Evolutionary conservation across 805 yeast genomes (phyloP), one percentile per base, ranked within the genome.

Genomic region (fission yeast (Schizosaccharomyces pombe)): DNA sequence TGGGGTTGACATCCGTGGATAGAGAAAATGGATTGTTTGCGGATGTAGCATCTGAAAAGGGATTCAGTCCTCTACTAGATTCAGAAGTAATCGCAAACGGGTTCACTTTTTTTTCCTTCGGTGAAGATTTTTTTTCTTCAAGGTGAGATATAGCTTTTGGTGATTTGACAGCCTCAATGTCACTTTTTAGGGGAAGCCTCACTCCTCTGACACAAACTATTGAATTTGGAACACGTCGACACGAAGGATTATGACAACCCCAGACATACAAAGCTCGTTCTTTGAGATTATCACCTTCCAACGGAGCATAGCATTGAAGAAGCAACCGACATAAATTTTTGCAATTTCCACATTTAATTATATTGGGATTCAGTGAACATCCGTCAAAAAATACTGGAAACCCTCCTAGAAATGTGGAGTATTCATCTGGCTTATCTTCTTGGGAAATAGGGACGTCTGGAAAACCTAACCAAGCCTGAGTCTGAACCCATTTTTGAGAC

Each of bases 251-350:
- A 16, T 69, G 62, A 66, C 98, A 91, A 1, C 79, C 77, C 63
- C 89, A 83, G 0, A 91, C 72, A 62, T 89, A 91, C 16, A 91
- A 66, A 2, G 78, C 78, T 57, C 98, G 75, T 61, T 85, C 95
- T 43, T 43, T 43, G 62, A 87, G 85, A 47, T 77, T 70, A 9
- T 79, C 72, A 34, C 74, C 74, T 33, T 79, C 84, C 47, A 87
- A 65, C 0, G 94, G 93, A 0, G 94, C 81, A 65, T 74, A 81
- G 1, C 89, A 81, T 64, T 91, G 97, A 1, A 80, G 66, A 31
- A 87, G 68, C 51, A 89, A 67, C 12, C 82, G 76, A 80, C 85
- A 73, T 14, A 70, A 67, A 8, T 70, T 64, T 1, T 66, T 67
- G 68, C 98, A 91, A 55, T 73, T 74, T 52, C 73, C 75, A 68